A percentile compares a stretch with the other conserved stretches of the same genome.
Conservation (phyloP, 306 rosid genomes). For the Prunus fruticosa region DNA sequence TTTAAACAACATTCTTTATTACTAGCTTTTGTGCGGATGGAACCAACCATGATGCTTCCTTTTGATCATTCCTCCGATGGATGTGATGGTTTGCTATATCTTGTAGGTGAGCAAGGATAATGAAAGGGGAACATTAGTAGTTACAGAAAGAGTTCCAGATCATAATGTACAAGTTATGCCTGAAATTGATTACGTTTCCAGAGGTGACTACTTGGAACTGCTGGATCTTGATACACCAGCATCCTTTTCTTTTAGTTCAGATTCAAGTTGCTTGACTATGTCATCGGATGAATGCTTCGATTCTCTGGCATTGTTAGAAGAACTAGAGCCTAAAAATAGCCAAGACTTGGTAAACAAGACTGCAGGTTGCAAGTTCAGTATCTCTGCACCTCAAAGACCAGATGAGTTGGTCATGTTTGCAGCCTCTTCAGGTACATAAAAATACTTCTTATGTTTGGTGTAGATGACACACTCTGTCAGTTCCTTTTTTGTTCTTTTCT, state of each 20-base stretch:
- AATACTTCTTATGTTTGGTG: neutral
- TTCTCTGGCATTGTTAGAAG: conserved; percentile 27
- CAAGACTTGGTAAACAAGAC: conserved; percentile 7
- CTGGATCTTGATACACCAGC: conserved; percentile 35
- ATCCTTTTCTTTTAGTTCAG: conserved; percentile 37
- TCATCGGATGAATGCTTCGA: conserved; percentile 44
- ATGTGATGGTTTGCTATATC: conserved; percentile 4
- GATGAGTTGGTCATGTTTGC: conserved; percentile 23
- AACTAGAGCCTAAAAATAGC: conserved; percentile 14
- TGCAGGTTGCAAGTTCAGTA: conserved; percentile 27
- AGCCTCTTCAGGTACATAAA: conserved; percentile 33
- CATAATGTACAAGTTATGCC: neutral
- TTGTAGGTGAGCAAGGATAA: conserved; percentile 31
- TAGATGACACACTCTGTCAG: too few relatives aligned
- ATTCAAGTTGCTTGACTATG: conserved; percentile 39
- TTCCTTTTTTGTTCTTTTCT: too few relatives aligned
- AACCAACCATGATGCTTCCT: neutral
- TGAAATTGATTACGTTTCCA: conserved; percentile 13
- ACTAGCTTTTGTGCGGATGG: neutral
- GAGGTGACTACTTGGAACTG: conserved; percentile 43
- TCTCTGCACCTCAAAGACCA: conserved; percentile 22
- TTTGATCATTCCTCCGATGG: neutral
- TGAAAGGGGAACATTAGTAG: conserved; percentile 1
- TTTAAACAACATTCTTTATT: neutral
- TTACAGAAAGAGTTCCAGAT: conserved; percentile 20